Evolutionary conservation across 345 rosid species (phyloP).

Genomic region (Boechera stricta): DNA sequence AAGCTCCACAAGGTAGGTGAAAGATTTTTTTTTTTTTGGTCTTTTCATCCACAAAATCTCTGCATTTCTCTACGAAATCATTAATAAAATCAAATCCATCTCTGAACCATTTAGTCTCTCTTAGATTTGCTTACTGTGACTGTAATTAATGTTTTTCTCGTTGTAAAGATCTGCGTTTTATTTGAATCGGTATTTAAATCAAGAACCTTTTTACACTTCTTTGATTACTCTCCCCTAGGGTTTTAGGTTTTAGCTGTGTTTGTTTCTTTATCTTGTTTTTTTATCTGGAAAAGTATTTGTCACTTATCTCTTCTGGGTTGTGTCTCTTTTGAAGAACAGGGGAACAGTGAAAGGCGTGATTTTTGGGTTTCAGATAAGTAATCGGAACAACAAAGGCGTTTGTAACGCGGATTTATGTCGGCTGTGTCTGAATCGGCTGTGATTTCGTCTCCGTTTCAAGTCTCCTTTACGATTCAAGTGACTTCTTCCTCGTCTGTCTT

Average conservation of each 20-base stretch:
- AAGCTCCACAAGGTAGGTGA: slow-evolving; percentile 29
- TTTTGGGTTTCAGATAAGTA: background rate
- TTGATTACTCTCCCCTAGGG: background rate
- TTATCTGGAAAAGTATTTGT: background rate
- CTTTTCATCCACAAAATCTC: background rate
- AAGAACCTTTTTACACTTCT: background rate
- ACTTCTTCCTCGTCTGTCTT: slow-evolving; percentile 28
- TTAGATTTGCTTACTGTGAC: slow-evolving; percentile 11
- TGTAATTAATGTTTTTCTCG: slow-evolving; percentile 14
- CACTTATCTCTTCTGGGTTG: slow-evolving; percentile 21
- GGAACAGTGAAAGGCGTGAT: slow-evolving; percentile 32
- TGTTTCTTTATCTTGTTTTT: background rate
- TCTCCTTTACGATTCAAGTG: slow-evolving; percentile 48
- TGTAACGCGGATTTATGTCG: slow-evolving; percentile 75
- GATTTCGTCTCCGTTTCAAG: slow-evolving; percentile 68
- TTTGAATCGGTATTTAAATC: background rate
- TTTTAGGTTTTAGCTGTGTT: slow-evolving; percentile 33
- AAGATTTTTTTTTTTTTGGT: background rate
- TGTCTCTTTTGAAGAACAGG: slow-evolving; percentile 43
- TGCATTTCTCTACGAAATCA: background rate
- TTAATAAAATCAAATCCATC: background rate
- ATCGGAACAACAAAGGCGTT: slow-evolving; percentile 4
- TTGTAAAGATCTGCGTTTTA: slow-evolving; percentile 1
- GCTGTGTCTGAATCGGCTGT: slow-evolving; percentile 68
- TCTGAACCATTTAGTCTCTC: background rate